Evolutionary conservation across 202 grass and related monocot species (phyloP), one percentile per base, ranked within the genome.

Genomic region (Saccharum hybrid): DNA sequence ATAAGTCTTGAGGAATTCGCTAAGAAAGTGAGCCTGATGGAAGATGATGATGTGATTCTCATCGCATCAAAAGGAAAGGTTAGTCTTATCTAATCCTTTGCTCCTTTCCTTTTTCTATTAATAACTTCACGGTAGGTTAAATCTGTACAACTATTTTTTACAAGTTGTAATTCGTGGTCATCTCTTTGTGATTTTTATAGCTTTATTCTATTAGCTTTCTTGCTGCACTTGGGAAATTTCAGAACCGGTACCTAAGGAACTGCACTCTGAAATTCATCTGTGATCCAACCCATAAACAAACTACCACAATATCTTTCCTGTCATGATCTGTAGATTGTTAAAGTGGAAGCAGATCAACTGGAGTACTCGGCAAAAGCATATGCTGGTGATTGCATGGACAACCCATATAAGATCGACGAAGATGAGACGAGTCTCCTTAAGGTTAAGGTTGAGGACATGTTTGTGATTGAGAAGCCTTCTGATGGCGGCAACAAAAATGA

Each of bases 21-120:
- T 6, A 67, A 51, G 16, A 91, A 92, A 52, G 13, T 92, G 28
- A 72, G 63, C 0, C 28, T 88, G 5, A 78, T 84, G 73, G 66
- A 77, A 75, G 49, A 65, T 54, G 88, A 79, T 9, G 92, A 94
- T 5, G 84, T 94, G 8, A 31, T 91, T 37, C 39, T 94, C 4
- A 81, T 97, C 10, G 81, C 88, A 2, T 63, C 79, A 13, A 94
- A 89, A 40, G 92, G 90, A 72, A 52, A 65, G 22, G 88, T 94
- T 42, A 70, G 81, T 74, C 28, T 40, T 67, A 23, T 66, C 14
- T 2, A 13, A 48, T 38, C 43, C 2, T 34, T 36, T 39, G 7
- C 5, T 79, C 23, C 5, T 28, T 33, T 10, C 37, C 5, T 45
- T 59, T n/a, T 4, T 26, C 5, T 21, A 42, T 33, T 15, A 19